These are phyloP conservation scores for Alternaria alternata DNA, from an alignment of 2,329 filamentous ascomycete species.

Conservation along the genomic window DNA sequence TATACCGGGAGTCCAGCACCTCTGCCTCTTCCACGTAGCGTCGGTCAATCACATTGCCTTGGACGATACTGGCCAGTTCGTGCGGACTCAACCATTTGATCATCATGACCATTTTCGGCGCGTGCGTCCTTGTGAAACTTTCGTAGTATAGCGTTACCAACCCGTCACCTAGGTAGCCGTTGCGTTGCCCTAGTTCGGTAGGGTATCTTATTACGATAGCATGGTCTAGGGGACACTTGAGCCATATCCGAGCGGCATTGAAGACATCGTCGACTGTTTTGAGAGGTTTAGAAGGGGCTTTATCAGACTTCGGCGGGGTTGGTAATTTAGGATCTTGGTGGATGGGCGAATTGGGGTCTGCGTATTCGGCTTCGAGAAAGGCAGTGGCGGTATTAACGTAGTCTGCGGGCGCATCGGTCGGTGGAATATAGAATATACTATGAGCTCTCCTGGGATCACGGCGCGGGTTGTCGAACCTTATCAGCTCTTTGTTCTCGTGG, in stretches of 20 bases:
- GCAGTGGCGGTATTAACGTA: not conserved
- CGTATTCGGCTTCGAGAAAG: not conserved
- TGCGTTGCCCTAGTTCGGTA: not conserved
- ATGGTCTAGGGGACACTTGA: not conserved
- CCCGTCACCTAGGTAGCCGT: not conserved
- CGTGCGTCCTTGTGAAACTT: not conserved
- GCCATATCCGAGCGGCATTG: not conserved
- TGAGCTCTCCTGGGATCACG: not conserved
- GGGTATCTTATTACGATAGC: constrained; percentile 1
- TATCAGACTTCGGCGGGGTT: not conserved
- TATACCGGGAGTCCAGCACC: not conserved
- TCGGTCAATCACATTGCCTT: not conserved
- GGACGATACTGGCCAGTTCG: not conserved
- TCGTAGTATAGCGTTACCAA: not conserved
- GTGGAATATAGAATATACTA: not conserved
- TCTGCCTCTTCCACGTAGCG: not conserved
- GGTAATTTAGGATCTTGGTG: not conserved
- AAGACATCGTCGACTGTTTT: not conserved
- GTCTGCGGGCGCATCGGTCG: not conserved
- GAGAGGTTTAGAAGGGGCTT: not conserved
- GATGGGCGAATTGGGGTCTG: not conserved
- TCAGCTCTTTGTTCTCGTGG: not conserved
- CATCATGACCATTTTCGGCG: not conserved
- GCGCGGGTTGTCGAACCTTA: not conserved
- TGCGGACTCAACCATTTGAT: not conserved